Conservation (phyloP, 208 protist genomes). For the Eutreptiella sp. region DNA sequence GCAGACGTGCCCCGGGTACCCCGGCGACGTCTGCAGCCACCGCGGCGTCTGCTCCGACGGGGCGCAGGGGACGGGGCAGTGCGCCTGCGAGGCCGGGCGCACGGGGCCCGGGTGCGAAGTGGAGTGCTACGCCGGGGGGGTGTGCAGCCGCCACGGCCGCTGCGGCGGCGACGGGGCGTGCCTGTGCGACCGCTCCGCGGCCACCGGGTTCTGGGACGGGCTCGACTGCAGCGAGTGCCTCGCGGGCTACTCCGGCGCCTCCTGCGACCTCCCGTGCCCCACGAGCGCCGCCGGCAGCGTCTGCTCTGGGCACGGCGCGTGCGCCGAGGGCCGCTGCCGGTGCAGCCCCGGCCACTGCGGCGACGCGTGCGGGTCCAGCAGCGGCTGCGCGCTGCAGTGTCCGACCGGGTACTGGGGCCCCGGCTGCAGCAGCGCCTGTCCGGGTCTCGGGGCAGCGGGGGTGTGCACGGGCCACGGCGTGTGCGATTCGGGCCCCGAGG, state of each 20-base stretch:
- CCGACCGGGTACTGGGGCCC: slow-evolving; percentile 18
- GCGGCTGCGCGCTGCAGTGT: too few species aligned
- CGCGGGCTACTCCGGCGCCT: not conserved
- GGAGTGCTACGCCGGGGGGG: slow-evolving; percentile 1
- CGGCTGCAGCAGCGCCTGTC: not conserved
- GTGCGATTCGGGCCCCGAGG: slow-evolving; percentile 12
- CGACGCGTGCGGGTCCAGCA: slow-evolving; percentile 4
- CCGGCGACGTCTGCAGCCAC: slow-evolving; percentile 24
- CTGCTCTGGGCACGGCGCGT: not conserved
- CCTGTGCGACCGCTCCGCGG: not conserved
- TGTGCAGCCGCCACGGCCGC: not conserved
- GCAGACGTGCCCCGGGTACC: not conserved
- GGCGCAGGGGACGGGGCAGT: slow-evolving; percentile 29
- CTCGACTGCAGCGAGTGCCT: slow-evolving; percentile 10
- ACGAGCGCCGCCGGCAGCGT: not conserved
- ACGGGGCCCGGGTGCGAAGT: slow-evolving; percentile 6
- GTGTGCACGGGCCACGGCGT: slow-evolving; percentile 6
- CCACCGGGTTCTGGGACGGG: slow-evolving; percentile 14
- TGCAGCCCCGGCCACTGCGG: not conserved
- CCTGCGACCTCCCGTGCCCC: not conserved
- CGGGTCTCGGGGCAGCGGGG: not conserved
- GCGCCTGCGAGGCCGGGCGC: slow-evolving; percentile 29
- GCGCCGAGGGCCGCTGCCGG: not conserved
- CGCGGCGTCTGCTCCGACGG: slow-evolving; percentile 16
- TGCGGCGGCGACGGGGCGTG: not conserved